These are phyloP conservation scores for Dioscorea zingiberensis DNA, from an alignment of 106 monocot species.

Conservation along the genomic window DNA sequence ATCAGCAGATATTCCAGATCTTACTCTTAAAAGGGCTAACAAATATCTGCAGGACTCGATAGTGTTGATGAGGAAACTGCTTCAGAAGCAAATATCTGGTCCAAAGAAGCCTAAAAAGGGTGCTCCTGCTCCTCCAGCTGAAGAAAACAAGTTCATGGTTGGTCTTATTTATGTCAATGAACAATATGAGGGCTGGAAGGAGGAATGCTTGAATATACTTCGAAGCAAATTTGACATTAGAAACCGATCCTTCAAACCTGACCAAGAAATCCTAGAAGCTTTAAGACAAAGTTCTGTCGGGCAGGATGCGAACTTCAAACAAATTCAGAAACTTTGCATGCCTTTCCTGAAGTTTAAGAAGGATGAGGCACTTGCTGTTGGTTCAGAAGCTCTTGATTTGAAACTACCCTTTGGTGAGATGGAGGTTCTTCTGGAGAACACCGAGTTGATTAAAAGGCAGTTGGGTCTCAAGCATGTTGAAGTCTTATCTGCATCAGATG, in stretches of 20 bases:
- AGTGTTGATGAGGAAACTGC: conserved; percentile 62
- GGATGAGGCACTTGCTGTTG: conserved; percentile 63
- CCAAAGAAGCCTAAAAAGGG: conserved; percentile 74
- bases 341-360: conserved; percentile 84
- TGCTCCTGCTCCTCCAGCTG: conserved; percentile 18
- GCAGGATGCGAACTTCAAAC: conserved; percentile 44
- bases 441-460: conserved; percentile 77
- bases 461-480: conserved; percentile 67
- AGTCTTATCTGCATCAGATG: conserved; percentile 47
- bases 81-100: conserved; percentile 70
- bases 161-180: conserved; percentile 90
- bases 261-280: conserved; percentile 63
- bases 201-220: conserved; percentile 62
- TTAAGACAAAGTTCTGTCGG: conserved; percentile 48
- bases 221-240: conserved; percentile 46
- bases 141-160: conserved; percentile 34
- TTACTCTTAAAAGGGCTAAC: conserved; percentile 66
- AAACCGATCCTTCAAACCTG: conserved; percentile 35
- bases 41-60: conserved; percentile 87
- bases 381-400: conserved; percentile 74
- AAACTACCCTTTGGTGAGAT: conserved; percentile 82
- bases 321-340: conserved; percentile 90
- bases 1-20: conserved; percentile 41
- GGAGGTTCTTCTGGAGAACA: conserved; percentile 65
- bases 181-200: conserved; percentile 85